Base-by-base conservation (phyloP, 2,329 filamentous ascomycete species). In the Fusarium humuli region DNA sequence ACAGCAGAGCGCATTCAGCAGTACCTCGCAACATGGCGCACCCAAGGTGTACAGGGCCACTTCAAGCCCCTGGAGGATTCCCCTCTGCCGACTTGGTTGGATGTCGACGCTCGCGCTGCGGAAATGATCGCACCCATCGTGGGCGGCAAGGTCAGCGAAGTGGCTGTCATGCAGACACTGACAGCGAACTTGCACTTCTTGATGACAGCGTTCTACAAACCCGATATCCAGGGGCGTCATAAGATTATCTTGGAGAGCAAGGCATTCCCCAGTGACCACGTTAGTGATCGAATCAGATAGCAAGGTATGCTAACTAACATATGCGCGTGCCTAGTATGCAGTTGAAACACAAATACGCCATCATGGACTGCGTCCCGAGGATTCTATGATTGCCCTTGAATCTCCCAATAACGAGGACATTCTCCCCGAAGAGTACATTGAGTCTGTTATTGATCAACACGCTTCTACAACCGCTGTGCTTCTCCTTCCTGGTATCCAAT, bases 171-270 rank as follows among this genome's bases (percentile, higher is more conserved):
- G 93, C 91, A 93, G 75, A 93, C 91, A 1, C 79, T 97, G 76
- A 96, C 92, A 9, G 89, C 87, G 13, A 95, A 95, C 75, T 78
- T 95, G 57, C 92, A 95, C 78, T 79, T 94, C 27, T 82, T 94
- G 71, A 88, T 95, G 89, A 89, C 90, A n/a, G 92, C 91, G 76
- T 95, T 95, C 81, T 95, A 94, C 78, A 85, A 83, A 47, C 92
- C 92, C 0, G 90, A 86, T 2, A 68, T 83, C 80, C 76, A 78
- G 49, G 77, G 76, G 5, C 77, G 82, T 41, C 91, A 90, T 78
- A 94, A 94, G 81, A 92, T 95, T 68, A 90, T 95, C 50, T 83
- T 94, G 16, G 93, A 97, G 77, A 91, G 91, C 76, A 94, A 94
- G 77, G 92, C 93, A 0, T 97, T 97, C 72, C 94, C 93, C 0